phyloP scores from a whole-genome alignment of 306 rosid genomes.

The Rosa chinensis region DNA sequence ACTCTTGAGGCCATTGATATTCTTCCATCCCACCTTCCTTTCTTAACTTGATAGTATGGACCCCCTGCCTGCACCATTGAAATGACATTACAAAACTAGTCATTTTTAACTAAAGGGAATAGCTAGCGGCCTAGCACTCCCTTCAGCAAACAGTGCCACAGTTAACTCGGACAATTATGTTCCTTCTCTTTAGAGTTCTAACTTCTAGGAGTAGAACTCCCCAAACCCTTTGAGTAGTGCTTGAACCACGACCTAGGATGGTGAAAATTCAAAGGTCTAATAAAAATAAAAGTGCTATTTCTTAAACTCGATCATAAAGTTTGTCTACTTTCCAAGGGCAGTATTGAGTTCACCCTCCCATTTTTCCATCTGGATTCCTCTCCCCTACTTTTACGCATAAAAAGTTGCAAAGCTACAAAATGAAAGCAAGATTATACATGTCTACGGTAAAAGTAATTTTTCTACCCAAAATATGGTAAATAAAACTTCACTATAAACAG shows the following conservation, averaged over 20 bases:
- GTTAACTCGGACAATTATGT: too few species aligned
- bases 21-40: conserved; percentile 94
- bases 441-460: neutral
- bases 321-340: neutral
- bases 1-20: conserved; percentile 79
- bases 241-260: too few species aligned
- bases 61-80: conserved; percentile 70
- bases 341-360: neutral
- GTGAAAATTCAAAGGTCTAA: too few species aligned
- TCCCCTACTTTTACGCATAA: neutral
- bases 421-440: neutral
- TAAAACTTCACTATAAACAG: neutral
- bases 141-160: too few species aligned
- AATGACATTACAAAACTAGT: neutral
- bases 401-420: neutral
- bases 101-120: neutral
- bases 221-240: too few species aligned
- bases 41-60: conserved; percentile 79
- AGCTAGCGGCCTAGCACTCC: too few species aligned
- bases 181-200: too few species aligned
- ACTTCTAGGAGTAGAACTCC: too few species aligned
- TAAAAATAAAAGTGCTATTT: too few species aligned
- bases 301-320: too few species aligned
- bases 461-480: neutral
- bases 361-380: neutral